Base-by-base conservation (phyloP, 1,284 basidiomycete species). In the Xanthoconium separans region DNA sequence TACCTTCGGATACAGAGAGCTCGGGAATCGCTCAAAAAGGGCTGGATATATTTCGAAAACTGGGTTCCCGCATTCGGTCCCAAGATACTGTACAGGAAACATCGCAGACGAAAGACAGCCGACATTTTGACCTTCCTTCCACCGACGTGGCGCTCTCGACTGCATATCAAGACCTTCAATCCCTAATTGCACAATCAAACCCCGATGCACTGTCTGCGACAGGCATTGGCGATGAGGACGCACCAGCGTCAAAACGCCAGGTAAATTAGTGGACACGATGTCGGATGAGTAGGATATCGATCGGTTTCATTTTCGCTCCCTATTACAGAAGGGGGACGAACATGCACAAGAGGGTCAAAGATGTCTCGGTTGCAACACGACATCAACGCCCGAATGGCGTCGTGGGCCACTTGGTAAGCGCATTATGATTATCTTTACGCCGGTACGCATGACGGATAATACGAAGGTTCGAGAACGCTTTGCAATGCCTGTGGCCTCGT, bases 331-430 rank as follows among this genome's bases (percentile, higher is more conserved):
- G 66, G 68, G 68, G 37, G 73, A 77, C 13, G 77, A 75, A 52
- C 74, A 75, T 43, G 71, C 70, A 54, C 70, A 72, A 54, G 83
- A 85, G 56, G 79, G 79, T 20, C 89, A 89, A 69, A 85, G 79
- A 36, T 91, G 89, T 69, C 74, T 89, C 31, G 89, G 87, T 30
- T 91, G 89, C 71, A 79, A 75, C 61, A 88, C 89, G 55, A 91
- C 89, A n/a, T 85, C 88, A 51, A 91, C 89, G 54, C 89, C 89
- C 6, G 89, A 91, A 74, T 91, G 89, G 89, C 76, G 89, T 53
- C 73, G 89, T 60, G 89, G 89, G 1, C 89, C 89, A 15, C 70
- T 91, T 73, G 89, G 88, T 89, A 65, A 68, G 78, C 73, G 37
- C n/a, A n/a, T 18, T 27, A 33, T 45, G 49, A 53, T 66, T 56